Percentiles rank a stretch among this genome's conserved stretches.
Conservation (phyloP, 148 eudicot genomes). For the Rhododendron kiyosumense region DNA sequence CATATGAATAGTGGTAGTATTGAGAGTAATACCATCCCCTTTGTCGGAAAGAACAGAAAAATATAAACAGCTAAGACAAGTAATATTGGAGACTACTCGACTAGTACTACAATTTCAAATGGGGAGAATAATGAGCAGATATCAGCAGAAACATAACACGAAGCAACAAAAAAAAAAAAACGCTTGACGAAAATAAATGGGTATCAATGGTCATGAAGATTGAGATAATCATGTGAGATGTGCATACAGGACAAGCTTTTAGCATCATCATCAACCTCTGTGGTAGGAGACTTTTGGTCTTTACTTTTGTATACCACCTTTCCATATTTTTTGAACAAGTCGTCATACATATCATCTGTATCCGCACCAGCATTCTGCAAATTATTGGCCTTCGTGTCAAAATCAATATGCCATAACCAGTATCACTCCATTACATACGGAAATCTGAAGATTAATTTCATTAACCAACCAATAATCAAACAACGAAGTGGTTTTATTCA, state of each 20-base stretch:
- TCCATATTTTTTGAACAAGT: constrained; percentile 72
- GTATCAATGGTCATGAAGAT: not conserved
- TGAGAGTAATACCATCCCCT: not conserved
- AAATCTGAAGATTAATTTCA: not conserved
- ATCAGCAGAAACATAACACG: not conserved
- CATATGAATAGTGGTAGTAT: not conserved
- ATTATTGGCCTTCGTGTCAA: constrained; percentile 2
- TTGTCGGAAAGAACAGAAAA: not conserved
- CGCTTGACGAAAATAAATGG: not conserved
- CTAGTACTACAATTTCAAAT: not conserved
- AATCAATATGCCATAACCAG: not conserved
- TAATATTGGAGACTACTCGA: not conserved
- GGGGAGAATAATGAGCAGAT: not conserved
- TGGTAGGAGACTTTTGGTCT: constrained; percentile 63
- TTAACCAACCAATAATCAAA: not conserved
- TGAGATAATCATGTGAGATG: constrained; percentile 13
- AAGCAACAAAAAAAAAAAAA: not conserved
- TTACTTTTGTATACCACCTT: constrained; percentile 69
- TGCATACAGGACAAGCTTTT: constrained; percentile 89
- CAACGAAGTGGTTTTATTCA: not conserved
- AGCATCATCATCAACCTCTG: constrained; percentile 93
- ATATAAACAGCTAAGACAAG: not conserved
- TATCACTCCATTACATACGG: not conserved
- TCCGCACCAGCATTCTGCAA: constrained; percentile 85
- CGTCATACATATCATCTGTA: constrained; percentile 94